Base-by-base conservation (phyloP, 1,284 basidiomycete genomes). In the Rhizoctonia solani region DNA sequence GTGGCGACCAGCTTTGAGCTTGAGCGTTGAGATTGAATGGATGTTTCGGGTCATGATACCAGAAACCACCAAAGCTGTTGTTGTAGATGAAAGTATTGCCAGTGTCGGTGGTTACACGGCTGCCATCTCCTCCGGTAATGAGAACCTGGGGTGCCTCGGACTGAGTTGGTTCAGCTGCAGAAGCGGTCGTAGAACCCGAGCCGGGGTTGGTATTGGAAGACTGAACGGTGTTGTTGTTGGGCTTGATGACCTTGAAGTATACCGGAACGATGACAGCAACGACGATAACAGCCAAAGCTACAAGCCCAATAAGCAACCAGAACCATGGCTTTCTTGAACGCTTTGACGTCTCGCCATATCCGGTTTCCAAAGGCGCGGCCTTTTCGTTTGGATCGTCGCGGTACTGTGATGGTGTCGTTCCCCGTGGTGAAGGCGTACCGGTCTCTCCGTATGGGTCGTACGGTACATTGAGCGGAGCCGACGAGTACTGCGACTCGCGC, bases 1-100 rank as follows among this genome's bases (percentile, higher is more conserved):
- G 81, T 0, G 89, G 89, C 2, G 88, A 87, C 83, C 88, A 93
- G 37, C 83, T 82, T 71, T 88, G 89, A 1, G 85, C 81, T 54
- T 82, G 83, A 2, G 89, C 89, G 54, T 81, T 79, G 74, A 87
- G 84, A 76, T 88, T 88, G 78, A 87, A 90, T 3, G 92, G 90
- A 74, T 90, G 79, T 49, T 79, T 76, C 14, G 86, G 84, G 79
- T 92, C 87, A 72, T 79, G 82, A 56, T 75, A 75, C 78, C 79
- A 82, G 55, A 72, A 73, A 44, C 78, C 78, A 47, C 80, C 80
- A 70, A 78, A 79, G 14, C 74, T 69, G 74, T 82, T 82, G 65
- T 76, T 74, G 74, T 82, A 83, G 4, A 73, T 78, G 71, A 80
- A 77, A n/a, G n/a, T n/a, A 9, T 75, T 77, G 37, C 80, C 81